Conservation (phyloP, 2,329 filamentous ascomycete genomes). For the Xylaria arbuscula region DNA sequence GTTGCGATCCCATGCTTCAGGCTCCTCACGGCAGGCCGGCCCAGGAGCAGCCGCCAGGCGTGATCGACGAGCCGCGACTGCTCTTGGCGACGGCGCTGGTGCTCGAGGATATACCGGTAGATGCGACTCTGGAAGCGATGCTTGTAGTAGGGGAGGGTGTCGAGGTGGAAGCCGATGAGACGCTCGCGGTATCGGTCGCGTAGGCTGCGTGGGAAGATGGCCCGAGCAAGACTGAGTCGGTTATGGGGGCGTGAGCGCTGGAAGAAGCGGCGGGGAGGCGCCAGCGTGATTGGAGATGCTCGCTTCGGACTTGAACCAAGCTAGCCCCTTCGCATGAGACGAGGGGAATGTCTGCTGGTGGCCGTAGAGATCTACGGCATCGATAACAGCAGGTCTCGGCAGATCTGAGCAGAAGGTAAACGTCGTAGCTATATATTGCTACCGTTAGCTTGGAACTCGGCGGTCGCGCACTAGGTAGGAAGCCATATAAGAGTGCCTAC, state of each 20-base stretch:
- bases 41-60: slow-evolving; percentile 60
- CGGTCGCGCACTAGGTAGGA: not conserved
- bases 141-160: slow-evolving; percentile 77
- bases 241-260: slow-evolving; percentile 54
- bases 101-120: slow-evolving; percentile 76
- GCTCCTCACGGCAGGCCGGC: slow-evolving; percentile 46
- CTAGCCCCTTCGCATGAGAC: not conserved
- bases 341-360: not conserved
- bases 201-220: slow-evolving; percentile 73
- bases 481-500: not conserved
- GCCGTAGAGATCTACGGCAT: not conserved
- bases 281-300: slow-evolving; percentile 53
- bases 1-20: slow-evolving; percentile 52
- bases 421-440: not conserved
- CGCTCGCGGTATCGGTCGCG: slow-evolving; percentile 72
- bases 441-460: not conserved
- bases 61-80: slow-evolving; percentile 61
- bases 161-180: slow-evolving; percentile 77
- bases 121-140: slow-evolving; percentile 79
- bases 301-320: not conserved
- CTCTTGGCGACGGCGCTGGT: slow-evolving; percentile 66
- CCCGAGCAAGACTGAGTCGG: slow-evolving; percentile 67
- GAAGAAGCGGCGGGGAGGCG: slow-evolving; percentile 57
- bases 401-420: not conserved
- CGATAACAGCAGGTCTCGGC: not conserved